Base-by-base conservation (phyloP, 2,329 filamentous ascomycete genomes). In the Hirsutella thompsonii region DNA sequence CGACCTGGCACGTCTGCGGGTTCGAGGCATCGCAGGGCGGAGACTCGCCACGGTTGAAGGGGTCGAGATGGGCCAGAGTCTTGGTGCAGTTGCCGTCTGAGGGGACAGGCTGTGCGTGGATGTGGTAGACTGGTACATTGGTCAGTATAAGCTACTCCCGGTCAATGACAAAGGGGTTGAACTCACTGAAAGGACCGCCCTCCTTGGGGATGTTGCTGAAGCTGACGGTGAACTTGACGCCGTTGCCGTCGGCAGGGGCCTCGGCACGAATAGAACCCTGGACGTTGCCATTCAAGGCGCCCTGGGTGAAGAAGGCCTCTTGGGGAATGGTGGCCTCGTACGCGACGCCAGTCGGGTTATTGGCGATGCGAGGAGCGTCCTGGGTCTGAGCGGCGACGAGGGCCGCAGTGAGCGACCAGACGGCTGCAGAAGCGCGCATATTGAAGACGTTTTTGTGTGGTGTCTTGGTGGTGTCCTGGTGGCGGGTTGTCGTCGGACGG, bases 1-100 rank as follows among this genome's bases (percentile, higher is more conserved):
- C 84, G 10, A 84, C 75, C 61, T 90, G 76, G 64, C 84, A 92
- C 9, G 74, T 78, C 46, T 72, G 60, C 8, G 79, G 79, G 6
- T 63, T 54, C 9, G 55, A 50, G 10, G 61, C 30, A 52, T 86
- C 67, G 61, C 84, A 90, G 5, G 70, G 51, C 4, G 77, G 66
- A 2, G 59, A 60, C 53, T 86, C 76, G 47, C 76, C 76, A 39
- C 81, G 79, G 38, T 68, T 55, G 57, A 70, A 84, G 16, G 84
- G 83, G 53, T 89, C 82, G 11, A 87, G 70, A 53, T 90, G 84
- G 2, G 66, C 74, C 4, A 74, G 65, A 1, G 84, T 80, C 4
- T 59, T 59, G 39, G 74, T 81, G 67, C 84, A 90, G 69, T 87
- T 85, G 48, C 83, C 83, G 47, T 77, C 62, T 20, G 56, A 58